A percentile compares a stretch with the other conserved stretches of the same genome.
These are phyloP conservation scores for Candida nanaspora DNA, from an alignment of 805 yeast species.

Conservation along the genomic window DNA sequence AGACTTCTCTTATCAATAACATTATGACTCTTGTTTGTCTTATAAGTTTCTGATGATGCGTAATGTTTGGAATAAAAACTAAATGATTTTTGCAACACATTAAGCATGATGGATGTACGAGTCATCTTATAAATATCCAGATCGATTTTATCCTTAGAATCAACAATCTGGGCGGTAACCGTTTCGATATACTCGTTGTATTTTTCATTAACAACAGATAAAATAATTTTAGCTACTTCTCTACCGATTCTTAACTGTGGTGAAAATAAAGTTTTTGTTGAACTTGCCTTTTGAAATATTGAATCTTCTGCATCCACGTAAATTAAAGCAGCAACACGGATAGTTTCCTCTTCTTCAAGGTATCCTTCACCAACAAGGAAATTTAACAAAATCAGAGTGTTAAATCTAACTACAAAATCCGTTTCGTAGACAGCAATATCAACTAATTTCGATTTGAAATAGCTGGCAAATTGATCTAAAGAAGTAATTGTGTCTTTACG, in stretches of 20 bases:
- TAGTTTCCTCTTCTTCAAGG: slow-evolving; percentile 50
- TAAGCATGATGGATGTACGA: slow-evolving; percentile 20
- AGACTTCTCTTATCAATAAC: slow-evolving; percentile 11
- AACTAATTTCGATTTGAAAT: slow-evolving; percentile 58
- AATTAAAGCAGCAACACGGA: slow-evolving; percentile 35
- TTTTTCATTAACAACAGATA: slow-evolving; percentile 33
- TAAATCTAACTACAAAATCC: slow-evolving; percentile 46
- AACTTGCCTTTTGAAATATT: slow-evolving; percentile 13
- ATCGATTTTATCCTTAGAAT: slow-evolving; percentile 11
- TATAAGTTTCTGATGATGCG: slow-evolving; percentile 1
- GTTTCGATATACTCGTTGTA: slow-evolving; percentile 30
- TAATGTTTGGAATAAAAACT: slow-evolving; percentile 15
- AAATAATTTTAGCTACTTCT: slow-evolving; percentile 51
- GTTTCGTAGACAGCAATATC: slow-evolving; percentile 54
- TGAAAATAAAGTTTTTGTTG: slow-evolving; percentile 1
- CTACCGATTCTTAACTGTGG: slow-evolving; percentile 22
- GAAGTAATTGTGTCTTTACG: slow-evolving; percentile 46
- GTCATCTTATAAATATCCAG: slow-evolving; percentile 23
- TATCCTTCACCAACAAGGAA: slow-evolving; percentile 56
- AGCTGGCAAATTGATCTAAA: slow-evolving; percentile 69
- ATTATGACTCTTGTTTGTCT: slow-evolving; percentile 9
- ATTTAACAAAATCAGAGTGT: slow-evolving; percentile 43
- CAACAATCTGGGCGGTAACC: slow-evolving; percentile 24
- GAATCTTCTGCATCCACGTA: slow-evolving; percentile 21
- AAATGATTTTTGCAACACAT: slow-evolving; percentile 23